These are phyloP conservation scores for Orobanche coerulescens DNA, from an alignment of 257 asterid species.

Conservation along the genomic window DNA sequence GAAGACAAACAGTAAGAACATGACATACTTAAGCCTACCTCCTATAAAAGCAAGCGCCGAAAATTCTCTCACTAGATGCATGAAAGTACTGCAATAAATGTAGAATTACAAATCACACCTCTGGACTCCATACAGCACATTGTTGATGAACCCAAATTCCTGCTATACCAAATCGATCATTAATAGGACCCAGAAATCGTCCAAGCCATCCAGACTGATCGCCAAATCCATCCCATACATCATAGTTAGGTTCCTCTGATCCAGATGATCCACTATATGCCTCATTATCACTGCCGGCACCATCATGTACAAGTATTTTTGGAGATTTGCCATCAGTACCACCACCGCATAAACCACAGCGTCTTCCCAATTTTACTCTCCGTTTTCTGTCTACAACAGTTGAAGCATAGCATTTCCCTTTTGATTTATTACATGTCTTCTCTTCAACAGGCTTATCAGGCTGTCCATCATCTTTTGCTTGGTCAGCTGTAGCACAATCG, in stretches of 20 bases:
- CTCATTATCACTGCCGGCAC: constrained; percentile 72
- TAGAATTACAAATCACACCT: constrained; percentile 47
- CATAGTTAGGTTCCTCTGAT: constrained; percentile 85
- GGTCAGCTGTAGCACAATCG: constrained; percentile 26
- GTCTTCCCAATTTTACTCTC: constrained; percentile 70
- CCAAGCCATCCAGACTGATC: constrained; percentile 97
- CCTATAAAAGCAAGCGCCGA: constrained; percentile 6
- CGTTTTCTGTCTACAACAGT: constrained; percentile 36
- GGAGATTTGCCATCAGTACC: constrained; percentile 95
- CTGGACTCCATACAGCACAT: constrained; percentile 99
- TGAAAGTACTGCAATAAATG: constrained; percentile 9
- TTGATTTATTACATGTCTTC: constrained; percentile 26
- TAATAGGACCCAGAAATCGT: constrained; percentile 90
- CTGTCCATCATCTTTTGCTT: constrained; percentile 27
- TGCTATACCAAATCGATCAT: constrained; percentile 92
- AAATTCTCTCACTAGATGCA: neutral
- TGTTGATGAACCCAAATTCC: constrained; percentile 99
- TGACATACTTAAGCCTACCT: neutral
- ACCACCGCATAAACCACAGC: constrained; percentile 94
- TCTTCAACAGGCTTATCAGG: constrained; percentile 37
- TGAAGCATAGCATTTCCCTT: constrained; percentile 23
- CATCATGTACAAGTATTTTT: constrained; percentile 53
- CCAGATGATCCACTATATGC: constrained; percentile 77
- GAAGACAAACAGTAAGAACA: neutral
- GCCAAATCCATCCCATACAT: constrained; percentile 93